Conservation (phyloP, 2,329 filamentous ascomycete species). For the Moelleriella libera region DNA sequence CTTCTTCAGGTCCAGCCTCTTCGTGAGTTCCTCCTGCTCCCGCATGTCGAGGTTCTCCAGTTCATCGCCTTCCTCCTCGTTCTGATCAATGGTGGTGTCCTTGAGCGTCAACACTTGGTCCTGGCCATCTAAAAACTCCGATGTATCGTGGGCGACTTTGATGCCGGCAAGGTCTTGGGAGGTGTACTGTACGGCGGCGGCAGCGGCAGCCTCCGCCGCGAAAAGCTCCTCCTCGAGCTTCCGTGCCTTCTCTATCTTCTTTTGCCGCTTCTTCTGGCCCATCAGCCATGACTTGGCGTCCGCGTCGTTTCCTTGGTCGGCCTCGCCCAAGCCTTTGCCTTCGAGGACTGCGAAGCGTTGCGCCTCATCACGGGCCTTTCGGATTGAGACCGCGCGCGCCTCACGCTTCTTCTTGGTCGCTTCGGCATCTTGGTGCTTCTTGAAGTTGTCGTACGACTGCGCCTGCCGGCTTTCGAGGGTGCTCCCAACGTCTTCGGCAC, state of each 20-base stretch:
- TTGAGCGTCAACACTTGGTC: conserved; percentile 93
- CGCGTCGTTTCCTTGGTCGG: conserved; percentile 46
- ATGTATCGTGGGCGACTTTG: conserved; percentile 79
- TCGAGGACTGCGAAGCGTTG: conserved; percentile 63
- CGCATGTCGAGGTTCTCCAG: conserved; percentile 63
- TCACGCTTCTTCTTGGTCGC: conserved; percentile 65
- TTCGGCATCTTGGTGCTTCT: conserved; percentile 53
- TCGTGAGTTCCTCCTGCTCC: conserved; percentile 57
- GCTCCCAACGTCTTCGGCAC: conserved; percentile 56
- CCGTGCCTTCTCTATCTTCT: conserved; percentile 69
- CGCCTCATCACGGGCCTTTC: conserved; percentile 74
- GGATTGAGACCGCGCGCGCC: conserved; percentile 67
- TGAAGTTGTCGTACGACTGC: conserved; percentile 59
- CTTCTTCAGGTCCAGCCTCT: conserved; percentile 78
- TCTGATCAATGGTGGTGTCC: conserved; percentile 72
- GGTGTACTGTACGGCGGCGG: conserved; percentile 57
- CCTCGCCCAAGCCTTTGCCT: conserved; percentile 73
- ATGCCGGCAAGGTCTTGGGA: conserved; percentile 78
- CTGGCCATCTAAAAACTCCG: conserved; percentile 65
- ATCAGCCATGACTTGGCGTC: conserved; percentile 81
- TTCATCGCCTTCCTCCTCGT: conserved; percentile 81
- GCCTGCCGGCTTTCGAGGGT: conserved; percentile 74
- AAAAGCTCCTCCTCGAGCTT: conserved; percentile 63
- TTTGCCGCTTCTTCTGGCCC: conserved; percentile 84
- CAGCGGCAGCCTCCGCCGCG: conserved; percentile 54